These are phyloP conservation scores for Acorus calamus DNA, from an alignment of 106 monocot species.

Conservation along the genomic window DNA sequence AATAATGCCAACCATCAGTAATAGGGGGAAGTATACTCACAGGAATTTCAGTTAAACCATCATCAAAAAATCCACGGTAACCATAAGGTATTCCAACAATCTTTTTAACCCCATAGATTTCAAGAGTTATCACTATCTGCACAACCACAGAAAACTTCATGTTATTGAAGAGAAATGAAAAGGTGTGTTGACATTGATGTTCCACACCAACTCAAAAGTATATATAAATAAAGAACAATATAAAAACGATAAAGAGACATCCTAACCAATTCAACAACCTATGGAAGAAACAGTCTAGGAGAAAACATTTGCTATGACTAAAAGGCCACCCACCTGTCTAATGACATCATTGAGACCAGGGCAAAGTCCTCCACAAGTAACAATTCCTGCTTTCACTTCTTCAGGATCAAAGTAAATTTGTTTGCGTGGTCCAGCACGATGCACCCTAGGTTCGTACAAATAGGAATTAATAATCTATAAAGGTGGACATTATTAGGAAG, in stretches of 20 bases:
- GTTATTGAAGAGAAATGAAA: background rate
- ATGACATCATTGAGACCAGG: conserved; percentile 36
- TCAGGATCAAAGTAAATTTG: conserved; percentile 19
- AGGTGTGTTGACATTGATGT: background rate
- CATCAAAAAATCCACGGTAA: conserved; percentile 66
- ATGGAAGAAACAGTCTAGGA: too few relatives aligned
- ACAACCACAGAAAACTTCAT: conserved; percentile 2
- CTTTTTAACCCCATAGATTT: conserved; percentile 79
- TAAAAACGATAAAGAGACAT: too few relatives aligned
- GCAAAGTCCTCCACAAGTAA: conserved; percentile 23
- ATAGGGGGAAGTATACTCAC: conserved; percentile 16
- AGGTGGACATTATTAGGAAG: too few relatives aligned
- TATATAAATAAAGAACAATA: too few relatives aligned
- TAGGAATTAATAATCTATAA: too few relatives aligned
- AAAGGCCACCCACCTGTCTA: conserved; percentile 9
- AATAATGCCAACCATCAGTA: background rate
- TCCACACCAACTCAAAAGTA: too few relatives aligned
- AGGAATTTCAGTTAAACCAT: conserved; percentile 39
- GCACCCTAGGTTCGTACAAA: conserved; percentile 6
- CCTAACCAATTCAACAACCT: too few relatives aligned
- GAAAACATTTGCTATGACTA: too few relatives aligned
- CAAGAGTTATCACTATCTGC: conserved; percentile 93
- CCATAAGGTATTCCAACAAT: conserved; percentile 84
- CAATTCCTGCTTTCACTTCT: conserved; percentile 18
- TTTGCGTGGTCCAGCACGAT: conserved; percentile 25